These are phyloP conservation scores for Astrothelium macrocarpum DNA, from an alignment of 495 filamentous ascomycete species.

Conservation along the genomic window DNA sequence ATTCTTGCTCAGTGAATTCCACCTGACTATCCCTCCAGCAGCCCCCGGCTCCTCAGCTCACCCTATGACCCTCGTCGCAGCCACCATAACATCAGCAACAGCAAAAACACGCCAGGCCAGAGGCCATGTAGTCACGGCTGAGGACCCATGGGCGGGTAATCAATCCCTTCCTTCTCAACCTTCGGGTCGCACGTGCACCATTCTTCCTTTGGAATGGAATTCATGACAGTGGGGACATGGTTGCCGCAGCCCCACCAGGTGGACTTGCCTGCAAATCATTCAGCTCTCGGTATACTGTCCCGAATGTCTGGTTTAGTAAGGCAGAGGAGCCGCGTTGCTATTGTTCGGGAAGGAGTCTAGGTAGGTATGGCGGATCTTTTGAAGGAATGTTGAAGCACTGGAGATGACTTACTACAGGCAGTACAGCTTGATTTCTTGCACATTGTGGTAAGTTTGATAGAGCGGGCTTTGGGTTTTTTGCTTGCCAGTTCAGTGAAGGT, in stretches of 20 bases:
- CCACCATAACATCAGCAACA: neutral
- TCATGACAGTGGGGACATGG: slow-evolving; percentile 35
- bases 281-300: neutral
- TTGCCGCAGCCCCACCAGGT: slow-evolving; percentile 34
- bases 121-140: neutral
- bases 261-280: slow-evolving; percentile 21
- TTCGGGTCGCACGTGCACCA: slow-evolving; percentile 41
- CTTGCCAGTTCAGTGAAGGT: neutral
- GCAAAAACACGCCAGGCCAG: neutral
- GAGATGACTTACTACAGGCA: slow-evolving; percentile 28
- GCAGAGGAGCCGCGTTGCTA: neutral
- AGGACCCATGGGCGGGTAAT: slow-evolving; percentile 17
- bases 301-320: neutral
- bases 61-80: neutral
- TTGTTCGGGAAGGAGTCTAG: neutral
- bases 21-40: too few species aligned
- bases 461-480: neutral
- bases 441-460: slow-evolving; percentile 22
- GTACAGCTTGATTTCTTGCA: slow-evolving; percentile 30
- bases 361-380: neutral
- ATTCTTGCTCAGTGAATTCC: neutral
- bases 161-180: slow-evolving; percentile 29
- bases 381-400: neutral
- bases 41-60: too few species aligned
- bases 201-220: slow-evolving; percentile 33